Conservation (phyloP, 306 rosid genomes). For the Vicia sativa region DNA sequence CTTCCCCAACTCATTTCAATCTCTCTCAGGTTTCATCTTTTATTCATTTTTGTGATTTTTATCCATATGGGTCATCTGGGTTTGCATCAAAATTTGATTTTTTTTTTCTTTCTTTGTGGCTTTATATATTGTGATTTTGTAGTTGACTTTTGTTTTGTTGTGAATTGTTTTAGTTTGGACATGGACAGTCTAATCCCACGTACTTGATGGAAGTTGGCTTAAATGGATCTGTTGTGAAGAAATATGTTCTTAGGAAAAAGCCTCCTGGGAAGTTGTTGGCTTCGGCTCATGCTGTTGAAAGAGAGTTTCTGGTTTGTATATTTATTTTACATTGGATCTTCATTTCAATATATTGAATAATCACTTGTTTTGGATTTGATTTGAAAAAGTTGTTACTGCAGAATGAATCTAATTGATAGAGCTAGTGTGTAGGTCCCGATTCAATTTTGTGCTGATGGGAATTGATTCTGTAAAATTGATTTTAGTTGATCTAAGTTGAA, state of each 20-base stretch:
- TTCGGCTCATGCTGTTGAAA: constrained; percentile 95
- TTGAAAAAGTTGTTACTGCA: constrained; percentile 1
- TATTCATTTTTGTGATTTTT: not conserved
- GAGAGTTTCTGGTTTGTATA: constrained; percentile 81
- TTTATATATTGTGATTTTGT: not conserved
- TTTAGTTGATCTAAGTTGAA: not conserved
- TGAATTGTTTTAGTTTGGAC: constrained; percentile 68
- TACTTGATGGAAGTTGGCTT: constrained; percentile 72
- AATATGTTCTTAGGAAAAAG: constrained; percentile 88
- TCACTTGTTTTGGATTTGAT: constrained; percentile 20
- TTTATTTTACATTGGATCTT: not conserved
- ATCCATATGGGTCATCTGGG: not conserved
- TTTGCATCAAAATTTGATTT: constrained; percentile 21
- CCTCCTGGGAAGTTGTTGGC: constrained; percentile 78
- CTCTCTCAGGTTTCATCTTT: constrained; percentile 66
- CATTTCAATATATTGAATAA: not conserved
- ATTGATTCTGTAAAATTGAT: not conserved
- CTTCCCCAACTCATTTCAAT: constrained; percentile 55
- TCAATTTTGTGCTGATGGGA: not conserved
- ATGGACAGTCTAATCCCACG: constrained; percentile 95
- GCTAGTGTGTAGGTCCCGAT: not conserved
- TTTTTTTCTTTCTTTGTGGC: not conserved
- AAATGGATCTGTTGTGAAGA: constrained; percentile 49
- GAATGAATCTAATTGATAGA: not conserved
- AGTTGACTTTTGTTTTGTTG: not conserved